phyloP scores from a whole-genome alignment of 306 rosid species.

The Corylus americana region DNA sequence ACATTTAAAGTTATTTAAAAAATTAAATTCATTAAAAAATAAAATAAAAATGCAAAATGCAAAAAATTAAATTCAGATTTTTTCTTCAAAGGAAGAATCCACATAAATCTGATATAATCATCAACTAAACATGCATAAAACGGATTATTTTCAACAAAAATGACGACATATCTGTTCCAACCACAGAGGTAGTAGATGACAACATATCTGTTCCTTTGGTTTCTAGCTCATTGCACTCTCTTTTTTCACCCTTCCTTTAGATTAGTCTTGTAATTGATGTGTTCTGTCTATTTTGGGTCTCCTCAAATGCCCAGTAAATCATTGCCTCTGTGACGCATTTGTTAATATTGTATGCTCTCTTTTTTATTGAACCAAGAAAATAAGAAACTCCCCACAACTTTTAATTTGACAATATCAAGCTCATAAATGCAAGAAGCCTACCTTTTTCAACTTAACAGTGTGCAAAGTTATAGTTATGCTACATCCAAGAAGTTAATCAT shows the following conservation, averaged over 20 bases:
- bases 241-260: background rate
- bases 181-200: slow-evolving; percentile 64
- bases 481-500: background rate
- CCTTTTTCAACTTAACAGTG: background rate
- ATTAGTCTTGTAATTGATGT: background rate
- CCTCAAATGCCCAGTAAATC: background rate
- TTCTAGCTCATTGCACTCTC: slow-evolving; percentile 25
- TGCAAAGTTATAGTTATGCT: background rate
- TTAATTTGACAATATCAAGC: background rate
- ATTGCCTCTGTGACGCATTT: background rate
- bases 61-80: no score
- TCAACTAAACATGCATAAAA: no score
- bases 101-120: no score
- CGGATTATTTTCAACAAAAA: no score
- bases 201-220: slow-evolving; percentile 81
- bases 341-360: no score
- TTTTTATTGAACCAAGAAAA: background rate
- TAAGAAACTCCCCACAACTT: background rate
- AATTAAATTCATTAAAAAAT: no score
- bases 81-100: no score
- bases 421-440: background rate
- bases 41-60: no score
- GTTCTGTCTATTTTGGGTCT: background rate
- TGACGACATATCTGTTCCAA: slow-evolving; percentile 36
- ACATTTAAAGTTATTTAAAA: no score